These are phyloP conservation scores for Coffea canephora DNA, from an alignment of 257 asterid species.

Conservation along the genomic window DNA sequence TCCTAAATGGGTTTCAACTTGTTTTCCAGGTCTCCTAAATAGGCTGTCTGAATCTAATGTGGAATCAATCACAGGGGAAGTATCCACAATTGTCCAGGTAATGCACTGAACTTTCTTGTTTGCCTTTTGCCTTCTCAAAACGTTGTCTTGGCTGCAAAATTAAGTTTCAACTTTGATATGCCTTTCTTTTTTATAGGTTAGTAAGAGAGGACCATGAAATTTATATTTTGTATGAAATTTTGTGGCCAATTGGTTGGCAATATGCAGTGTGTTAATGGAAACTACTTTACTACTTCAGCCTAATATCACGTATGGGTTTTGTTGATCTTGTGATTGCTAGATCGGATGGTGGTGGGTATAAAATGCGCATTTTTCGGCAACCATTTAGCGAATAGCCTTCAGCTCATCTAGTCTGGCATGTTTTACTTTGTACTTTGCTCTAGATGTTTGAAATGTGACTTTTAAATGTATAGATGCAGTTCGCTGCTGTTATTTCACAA, in stretches of 20 bases:
- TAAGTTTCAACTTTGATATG: not conserved
- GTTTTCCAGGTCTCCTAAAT: constrained; percentile 69
- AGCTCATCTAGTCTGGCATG: not conserved
- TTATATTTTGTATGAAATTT: not conserved
- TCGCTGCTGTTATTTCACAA: not conserved
- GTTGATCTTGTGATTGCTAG: not conserved
- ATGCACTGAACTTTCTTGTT: constrained; percentile 23
- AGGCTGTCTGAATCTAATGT: constrained; percentile 80
- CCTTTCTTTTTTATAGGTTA: not conserved
- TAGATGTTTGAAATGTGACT: not conserved
- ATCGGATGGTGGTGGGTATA: not conserved
- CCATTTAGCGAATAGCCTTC: not conserved
- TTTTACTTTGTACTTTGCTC: not conserved
- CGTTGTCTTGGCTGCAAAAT: not conserved
- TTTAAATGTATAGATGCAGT: not conserved
- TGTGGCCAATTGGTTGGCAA: not conserved
- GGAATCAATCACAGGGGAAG: constrained; percentile 68
- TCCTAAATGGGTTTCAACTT: constrained; percentile 15
- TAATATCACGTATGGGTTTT: not conserved
- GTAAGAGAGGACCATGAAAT: not conserved
- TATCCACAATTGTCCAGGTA: constrained; percentile 57
- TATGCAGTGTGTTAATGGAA: constrained; percentile 3
- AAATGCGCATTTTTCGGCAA: no score
- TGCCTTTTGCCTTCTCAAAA: not conserved
- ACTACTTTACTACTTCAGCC: not conserved